Evolutionary conservation across 139 green algal genomes (phyloP), one percentile per base, ranked within the genome.

Genomic region (Tetradesmus obliquus): DNA sequence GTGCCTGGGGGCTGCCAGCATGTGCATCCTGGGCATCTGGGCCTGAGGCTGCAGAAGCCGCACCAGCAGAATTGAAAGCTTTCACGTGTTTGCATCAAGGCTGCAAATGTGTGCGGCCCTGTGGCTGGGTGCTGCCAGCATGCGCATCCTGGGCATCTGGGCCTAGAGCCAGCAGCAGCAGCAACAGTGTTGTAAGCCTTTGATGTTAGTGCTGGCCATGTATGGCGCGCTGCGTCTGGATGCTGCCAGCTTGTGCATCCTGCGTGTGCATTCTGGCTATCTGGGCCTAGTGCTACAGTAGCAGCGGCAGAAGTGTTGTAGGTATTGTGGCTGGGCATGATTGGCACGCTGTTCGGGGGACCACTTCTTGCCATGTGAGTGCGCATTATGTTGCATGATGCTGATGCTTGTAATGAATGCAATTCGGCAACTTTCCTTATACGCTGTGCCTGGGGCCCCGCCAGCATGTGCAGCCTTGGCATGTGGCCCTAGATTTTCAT

Each of bases 11-110:
- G 90, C 91, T 5, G 92, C 71, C 3, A 84, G 57, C 82, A 96
- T 96, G 94, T 94, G 91, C 66, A 24, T 95, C n/a, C 82, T 96
- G 45, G 94, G 90, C 22, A 93, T 94, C 19, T 95, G 94, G 94
- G 58, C 84, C 12, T 88, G 22, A 80, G 2, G 60, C 57, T 8
- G 69, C 69, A 79, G 69, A 10, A 79, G 69, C 69, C 1, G 69
- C 69, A 22, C 32, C 32, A 45, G 32, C 32, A 45, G 32, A 45
- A 2, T 72, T 72, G 10, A 19, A 10, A 72, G 60, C 60, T 19
- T 10, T 72, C 10, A 13, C 60, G 10, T 72, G 60, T 10, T 13
- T 72, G 60, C 10, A 72, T 72, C 10, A 19, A 13, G 60, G 60
- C 10, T 72, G 60, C 60, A 72, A 10, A 19, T 10, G 10, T 72